A percentile compares a stretch with the other conserved stretches of the same genome.
phyloP scores from a whole-genome alignment of 164 flowering plant genomes.

The Magnolia changhungtana region DNA sequence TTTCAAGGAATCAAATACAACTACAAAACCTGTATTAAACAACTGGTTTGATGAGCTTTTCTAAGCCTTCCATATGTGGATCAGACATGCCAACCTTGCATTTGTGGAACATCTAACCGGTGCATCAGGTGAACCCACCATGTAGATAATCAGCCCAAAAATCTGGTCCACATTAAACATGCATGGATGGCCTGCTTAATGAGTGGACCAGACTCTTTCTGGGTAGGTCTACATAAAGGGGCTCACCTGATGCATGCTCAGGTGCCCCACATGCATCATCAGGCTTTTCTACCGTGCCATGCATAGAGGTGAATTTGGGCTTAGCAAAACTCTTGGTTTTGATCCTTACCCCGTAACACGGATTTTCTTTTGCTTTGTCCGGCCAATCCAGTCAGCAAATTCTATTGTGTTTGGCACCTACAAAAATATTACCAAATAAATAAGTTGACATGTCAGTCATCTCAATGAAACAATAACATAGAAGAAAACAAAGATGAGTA shows the following conservation, averaged over 20 bases:
- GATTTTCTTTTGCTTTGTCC: constrained; percentile 92
- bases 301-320: too few relatives aligned
- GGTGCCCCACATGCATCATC: not conserved
- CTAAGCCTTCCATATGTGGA: too few relatives aligned
- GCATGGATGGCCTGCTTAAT: too few relatives aligned
- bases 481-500: not conserved
- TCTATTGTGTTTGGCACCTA: constrained; percentile 96
- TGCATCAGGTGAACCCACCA: too few relatives aligned
- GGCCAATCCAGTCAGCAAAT: constrained; percentile 99
- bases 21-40: not conserved
- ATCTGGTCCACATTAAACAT: too few relatives aligned
- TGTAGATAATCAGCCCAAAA: too few relatives aligned
- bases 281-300: not conserved
- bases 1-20: not conserved
- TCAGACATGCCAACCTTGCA: too few relatives aligned
- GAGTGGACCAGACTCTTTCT: too few relatives aligned
- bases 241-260: not conserved
- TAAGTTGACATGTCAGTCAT: not conserved
- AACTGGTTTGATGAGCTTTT: not conserved
- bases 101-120: too few relatives aligned
- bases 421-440: not conserved
- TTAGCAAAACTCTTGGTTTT: too few relatives aligned
- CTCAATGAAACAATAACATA: constrained; percentile 2
- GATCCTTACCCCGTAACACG: constrained; percentile 80
- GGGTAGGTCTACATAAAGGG: too few relatives aligned